Evolutionary conservation across 331 rosid genomes (phyloP).

Genomic region (Acacia concinna): DNA sequence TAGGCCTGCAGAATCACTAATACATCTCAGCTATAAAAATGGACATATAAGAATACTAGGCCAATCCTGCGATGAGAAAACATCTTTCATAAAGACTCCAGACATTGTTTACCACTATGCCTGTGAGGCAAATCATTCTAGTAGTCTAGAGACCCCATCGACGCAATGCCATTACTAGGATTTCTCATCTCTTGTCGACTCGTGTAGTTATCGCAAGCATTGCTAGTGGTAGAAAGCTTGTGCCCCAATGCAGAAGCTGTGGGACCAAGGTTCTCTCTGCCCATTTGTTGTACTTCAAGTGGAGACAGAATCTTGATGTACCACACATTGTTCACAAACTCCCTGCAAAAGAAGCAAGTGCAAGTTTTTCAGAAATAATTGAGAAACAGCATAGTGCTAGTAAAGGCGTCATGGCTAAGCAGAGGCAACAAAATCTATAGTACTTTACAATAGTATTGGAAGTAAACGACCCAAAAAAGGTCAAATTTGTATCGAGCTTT

Average conservation of each 20-base stretch:
- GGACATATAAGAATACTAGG: slow-evolving; percentile 40
- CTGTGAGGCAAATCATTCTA: slow-evolving; percentile 32
- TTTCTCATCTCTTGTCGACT: slow-evolving; percentile 52
- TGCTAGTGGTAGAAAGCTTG: slow-evolving; percentile 41
- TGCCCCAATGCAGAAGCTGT: slow-evolving; percentile 41
- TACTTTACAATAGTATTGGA: neutral
- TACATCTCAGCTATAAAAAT: slow-evolving; percentile 39
- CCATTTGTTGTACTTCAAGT: slow-evolving; percentile 66
- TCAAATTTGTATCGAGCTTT: neutral
- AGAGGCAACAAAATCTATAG: neutral
- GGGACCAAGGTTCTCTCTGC: slow-evolving; percentile 50
- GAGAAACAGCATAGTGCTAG: neutral
- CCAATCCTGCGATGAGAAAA: slow-evolving; percentile 32
- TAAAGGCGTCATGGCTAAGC: neutral
- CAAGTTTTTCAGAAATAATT: slow-evolving; percentile 12
- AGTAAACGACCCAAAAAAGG: neutral
- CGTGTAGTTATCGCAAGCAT: slow-evolving; percentile 48
- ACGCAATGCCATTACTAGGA: slow-evolving; percentile 56
- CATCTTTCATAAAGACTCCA: slow-evolving; percentile 30
- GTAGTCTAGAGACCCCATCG: slow-evolving; percentile 58
- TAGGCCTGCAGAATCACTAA: slow-evolving; percentile 35
- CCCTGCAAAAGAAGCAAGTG: slow-evolving; percentile 45
- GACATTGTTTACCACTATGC: slow-evolving; percentile 11
- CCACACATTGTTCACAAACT: slow-evolving; percentile 72
- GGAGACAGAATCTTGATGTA: slow-evolving; percentile 71